Percentiles rank a stretch among this genome's conserved stretches.
Conservation (phyloP, 768 basidiomycete genomes). For the Asterophora lycoperdoides region DNA sequence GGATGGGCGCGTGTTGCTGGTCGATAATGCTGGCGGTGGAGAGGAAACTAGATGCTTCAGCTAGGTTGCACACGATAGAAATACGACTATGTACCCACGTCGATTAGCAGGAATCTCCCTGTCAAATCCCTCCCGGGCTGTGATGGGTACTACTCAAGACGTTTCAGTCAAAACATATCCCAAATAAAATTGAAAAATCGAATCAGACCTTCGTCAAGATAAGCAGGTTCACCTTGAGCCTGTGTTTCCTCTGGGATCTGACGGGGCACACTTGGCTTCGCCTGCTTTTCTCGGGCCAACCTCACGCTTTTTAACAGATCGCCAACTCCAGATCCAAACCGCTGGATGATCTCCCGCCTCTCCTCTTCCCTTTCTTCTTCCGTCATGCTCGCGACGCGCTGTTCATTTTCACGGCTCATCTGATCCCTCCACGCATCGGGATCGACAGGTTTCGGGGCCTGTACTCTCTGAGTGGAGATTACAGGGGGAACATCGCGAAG, state of each 20-base stretch:
- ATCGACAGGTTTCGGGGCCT: slow-evolving; percentile 10
- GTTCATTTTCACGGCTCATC: slow-evolving; percentile 64
- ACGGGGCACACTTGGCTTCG: not conserved
- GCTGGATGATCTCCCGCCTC: slow-evolving; percentile 59
- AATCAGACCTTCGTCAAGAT: slow-evolving; percentile 18
- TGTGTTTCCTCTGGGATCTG: not conserved
- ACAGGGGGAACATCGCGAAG: slow-evolving; percentile 27
- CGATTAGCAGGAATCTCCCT: slow-evolving; percentile 5
- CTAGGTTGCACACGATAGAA: not conserved
- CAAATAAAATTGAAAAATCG: not conserved
- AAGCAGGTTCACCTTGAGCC: not conserved
- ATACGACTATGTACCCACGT: slow-evolving; percentile 7
- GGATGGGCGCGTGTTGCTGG: slow-evolving; percentile 54
- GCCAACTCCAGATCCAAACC: slow-evolving; percentile 63
- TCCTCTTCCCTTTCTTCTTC: slow-evolving; percentile 67
- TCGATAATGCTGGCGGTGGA: slow-evolving; percentile 45
- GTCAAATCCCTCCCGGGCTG: slow-evolving; percentile 11
- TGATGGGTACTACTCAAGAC: slow-evolving; percentile 12
- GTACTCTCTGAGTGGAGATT: slow-evolving; percentile 6
- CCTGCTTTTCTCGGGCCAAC: slow-evolving; percentile 39
- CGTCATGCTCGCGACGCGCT: slow-evolving; percentile 61
- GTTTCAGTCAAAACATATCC: not conserved
- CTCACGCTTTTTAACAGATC: slow-evolving; percentile 57
- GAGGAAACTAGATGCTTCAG: slow-evolving; percentile 24
- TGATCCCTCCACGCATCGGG: slow-evolving; percentile 47